Base-by-base conservation (phyloP, 768 basidiomycete genomes). In the Trametes cubensis region DNA sequence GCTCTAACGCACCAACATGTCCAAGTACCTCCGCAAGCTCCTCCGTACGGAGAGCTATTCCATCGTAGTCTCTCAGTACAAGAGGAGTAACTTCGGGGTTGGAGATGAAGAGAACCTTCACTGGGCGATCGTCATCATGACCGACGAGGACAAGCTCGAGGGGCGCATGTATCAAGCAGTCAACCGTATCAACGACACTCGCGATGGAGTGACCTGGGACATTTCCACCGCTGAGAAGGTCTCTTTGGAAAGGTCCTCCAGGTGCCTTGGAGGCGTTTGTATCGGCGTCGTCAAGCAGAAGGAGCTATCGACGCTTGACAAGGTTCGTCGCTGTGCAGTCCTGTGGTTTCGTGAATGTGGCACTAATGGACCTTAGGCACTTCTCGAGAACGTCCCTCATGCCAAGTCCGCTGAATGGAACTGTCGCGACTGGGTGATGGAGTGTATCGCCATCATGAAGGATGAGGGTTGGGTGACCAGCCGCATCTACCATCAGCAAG, bases 361-460 rank as follows among this genome's bases (percentile, higher is more conserved):
- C 41, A 42, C 41, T n/a, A 3, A 42, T 13, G n/a, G 41, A n/a
- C 3, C 45, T 11, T 25, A 52, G 44, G 34, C 28, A 18, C 21
- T 64, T 41, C 25, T 45, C 21, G 47, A 23, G 5, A 23, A 58
- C 30, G 25, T 7, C 3, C 55, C 58, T 8, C 11, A 6, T 4
- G 20, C n/a, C n/a, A 59, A 54, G 23, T 47, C 30, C 30, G 4
- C 4, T 4, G 58, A 45, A 8, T 64, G 62, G 56, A 64, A 60
- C 46, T 60, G 44, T 40, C 42, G 62, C 14, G 52, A 60, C 41
- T 64, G 62, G 62, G 50, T 64, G 13, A 55, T 54, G 58, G 62
- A 64, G 34, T 23, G 42, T 18, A 28, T 64, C 14, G 21, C 18
- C 1, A 25, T 60, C 10, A 41, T 64, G 39, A 26, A 28, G 15